Conservation (phyloP, 129 eudicot genomes). For the Mikania micrantha region DNA sequence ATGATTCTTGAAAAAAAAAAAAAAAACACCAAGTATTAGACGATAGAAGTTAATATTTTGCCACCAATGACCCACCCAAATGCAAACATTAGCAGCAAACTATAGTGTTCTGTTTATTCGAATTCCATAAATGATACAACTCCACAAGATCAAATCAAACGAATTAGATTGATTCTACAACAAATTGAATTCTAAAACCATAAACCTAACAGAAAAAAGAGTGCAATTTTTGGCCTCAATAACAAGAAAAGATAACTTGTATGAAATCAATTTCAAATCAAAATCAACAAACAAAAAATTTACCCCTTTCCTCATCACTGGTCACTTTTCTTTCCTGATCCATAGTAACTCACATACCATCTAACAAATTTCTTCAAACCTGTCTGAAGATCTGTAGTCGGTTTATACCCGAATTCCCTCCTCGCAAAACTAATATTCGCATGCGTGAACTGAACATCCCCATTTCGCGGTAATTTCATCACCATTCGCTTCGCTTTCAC, state of each 20-base stretch:
- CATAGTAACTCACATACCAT: constrained; percentile 79
- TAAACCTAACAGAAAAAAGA: constrained; percentile 27
- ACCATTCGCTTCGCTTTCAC: constrained; percentile 61
- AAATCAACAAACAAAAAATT: constrained; percentile 44
- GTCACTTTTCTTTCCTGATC: constrained; percentile 47
- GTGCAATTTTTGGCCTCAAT: constrained; percentile 29
- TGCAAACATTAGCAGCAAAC: too few relatives aligned
- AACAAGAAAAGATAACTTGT: constrained; percentile 33
- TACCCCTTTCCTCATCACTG: constrained; percentile 30
- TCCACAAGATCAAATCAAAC: constrained; percentile 39
- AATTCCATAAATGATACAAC: constrained; percentile 38
- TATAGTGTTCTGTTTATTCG: constrained; percentile 36
- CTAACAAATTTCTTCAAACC: constrained; percentile 82
- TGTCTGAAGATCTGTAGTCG: constrained; percentile 72
- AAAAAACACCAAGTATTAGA: too few relatives aligned
- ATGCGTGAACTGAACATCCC: constrained; percentile 78
- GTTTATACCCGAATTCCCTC: constrained; percentile 71
- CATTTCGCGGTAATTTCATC: constrained; percentile 75
- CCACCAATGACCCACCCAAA: too few relatives aligned
- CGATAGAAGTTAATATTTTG: too few relatives aligned
- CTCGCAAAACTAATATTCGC: constrained; percentile 72
- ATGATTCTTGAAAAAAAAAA: too few relatives aligned
- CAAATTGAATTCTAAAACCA: constrained; percentile 45
- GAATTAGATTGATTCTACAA: constrained; percentile 48
- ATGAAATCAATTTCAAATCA: constrained; percentile 34